Conservation (phyloP, 129 eudicot species). For the Apium graveolens region DNA sequence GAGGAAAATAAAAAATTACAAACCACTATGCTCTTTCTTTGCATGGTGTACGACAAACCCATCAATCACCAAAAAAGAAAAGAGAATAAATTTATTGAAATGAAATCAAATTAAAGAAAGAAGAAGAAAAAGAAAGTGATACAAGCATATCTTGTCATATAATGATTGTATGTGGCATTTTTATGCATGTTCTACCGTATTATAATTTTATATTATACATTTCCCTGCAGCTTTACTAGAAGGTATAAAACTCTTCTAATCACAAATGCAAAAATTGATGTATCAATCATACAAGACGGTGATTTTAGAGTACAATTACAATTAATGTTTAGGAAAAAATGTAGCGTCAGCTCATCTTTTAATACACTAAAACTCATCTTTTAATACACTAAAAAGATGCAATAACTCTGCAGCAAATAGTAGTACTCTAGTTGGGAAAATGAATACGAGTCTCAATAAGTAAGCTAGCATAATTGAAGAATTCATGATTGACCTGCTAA, state of each 20-base stretch:
- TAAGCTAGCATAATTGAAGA: not conserved
- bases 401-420: not conserved
- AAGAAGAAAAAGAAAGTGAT: not conserved
- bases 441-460: not conserved
- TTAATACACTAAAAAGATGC: not conserved
- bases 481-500: not conserved
- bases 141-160: conserved; percentile 2
- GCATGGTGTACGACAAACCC: conserved; percentile 10
- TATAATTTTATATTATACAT: not conserved
- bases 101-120: not conserved
- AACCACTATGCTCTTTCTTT: not conserved
- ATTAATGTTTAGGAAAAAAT: no score
- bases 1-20: not conserved
- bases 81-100: not conserved
- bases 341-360: not conserved
- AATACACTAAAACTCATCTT: not conserved
- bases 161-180: not conserved
- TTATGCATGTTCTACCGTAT: not conserved
- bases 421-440: not conserved
- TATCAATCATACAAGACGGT: no score
- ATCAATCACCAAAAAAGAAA: conserved; percentile 11
- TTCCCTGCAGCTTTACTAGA: not conserved
- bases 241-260: not conserved
- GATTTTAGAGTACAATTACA: no score
- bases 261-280: not conserved